Conservation (phyloP, 441 rosid species). For the Gossypium davidsonii region DNA sequence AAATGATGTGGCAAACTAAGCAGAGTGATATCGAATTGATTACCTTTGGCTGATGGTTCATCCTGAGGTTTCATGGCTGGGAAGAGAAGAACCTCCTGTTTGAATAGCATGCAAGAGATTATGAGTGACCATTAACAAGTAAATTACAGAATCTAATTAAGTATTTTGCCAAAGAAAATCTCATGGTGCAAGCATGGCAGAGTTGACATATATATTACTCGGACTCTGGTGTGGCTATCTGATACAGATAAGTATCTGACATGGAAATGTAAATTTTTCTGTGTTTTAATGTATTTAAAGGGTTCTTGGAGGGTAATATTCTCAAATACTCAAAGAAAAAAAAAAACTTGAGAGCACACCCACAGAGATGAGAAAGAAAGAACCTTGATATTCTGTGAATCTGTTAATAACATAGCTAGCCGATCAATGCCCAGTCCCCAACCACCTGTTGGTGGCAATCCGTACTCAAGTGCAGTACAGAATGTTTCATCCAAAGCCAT, state of each 20-base stretch:
- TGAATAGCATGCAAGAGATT: neutral
- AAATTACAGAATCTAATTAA: neutral
- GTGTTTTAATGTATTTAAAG: neutral
- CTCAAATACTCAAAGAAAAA: neutral
- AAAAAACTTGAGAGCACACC: neutral
- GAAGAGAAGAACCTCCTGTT: slow-evolving; percentile 71
- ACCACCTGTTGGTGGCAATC: slow-evolving; percentile 88
- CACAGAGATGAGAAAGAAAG: slow-evolving; percentile 1
- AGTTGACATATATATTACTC: neutral
- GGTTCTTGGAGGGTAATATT: neutral
- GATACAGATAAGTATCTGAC: neutral
- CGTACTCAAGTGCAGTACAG: slow-evolving; percentile 75
- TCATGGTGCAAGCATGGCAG: neutral
- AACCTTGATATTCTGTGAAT: slow-evolving; percentile 87
- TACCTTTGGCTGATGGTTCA: slow-evolving; percentile 55
- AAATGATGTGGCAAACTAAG: neutral
- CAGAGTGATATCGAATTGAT: neutral
- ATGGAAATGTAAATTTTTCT: neutral
- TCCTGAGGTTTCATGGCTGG: slow-evolving; percentile 84
- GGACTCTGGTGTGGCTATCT: neutral
- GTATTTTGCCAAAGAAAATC: neutral
- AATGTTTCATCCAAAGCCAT: slow-evolving; percentile 82
- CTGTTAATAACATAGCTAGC: slow-evolving; percentile 67
- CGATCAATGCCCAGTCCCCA: slow-evolving; percentile 92
- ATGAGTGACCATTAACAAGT: neutral